A percentile compares a stretch with the other conserved stretches of the same genome.
phyloP scores from a whole-genome alignment of 306 rosid species.

The Adenanthera pavonina region DNA sequence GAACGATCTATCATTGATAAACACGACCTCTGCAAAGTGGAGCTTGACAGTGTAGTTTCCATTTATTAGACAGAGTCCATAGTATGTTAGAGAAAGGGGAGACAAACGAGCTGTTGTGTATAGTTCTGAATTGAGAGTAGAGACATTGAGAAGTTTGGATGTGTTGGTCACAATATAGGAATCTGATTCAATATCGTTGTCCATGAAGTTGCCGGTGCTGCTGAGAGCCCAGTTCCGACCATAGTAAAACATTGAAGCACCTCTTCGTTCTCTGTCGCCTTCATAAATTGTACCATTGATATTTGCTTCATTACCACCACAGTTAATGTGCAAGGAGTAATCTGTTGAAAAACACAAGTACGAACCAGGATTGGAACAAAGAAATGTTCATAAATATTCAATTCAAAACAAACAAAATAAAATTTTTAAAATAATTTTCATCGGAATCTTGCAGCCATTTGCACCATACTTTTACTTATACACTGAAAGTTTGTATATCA shows the following conservation, averaged over 20 bases:
- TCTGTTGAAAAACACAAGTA: constrained; percentile 48
- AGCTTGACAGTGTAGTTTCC: constrained; percentile 81
- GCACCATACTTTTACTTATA: not conserved
- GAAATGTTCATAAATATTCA: constrained; percentile 5
- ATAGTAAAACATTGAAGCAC: constrained; percentile 69
- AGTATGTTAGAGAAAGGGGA: constrained; percentile 88
- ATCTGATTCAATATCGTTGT: constrained; percentile 80
- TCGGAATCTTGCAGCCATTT: not conserved
- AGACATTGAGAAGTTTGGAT: constrained; percentile 61
- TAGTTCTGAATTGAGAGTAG: constrained; percentile 50
- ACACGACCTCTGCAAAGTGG: constrained; percentile 93
- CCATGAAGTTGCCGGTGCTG: constrained; percentile 93
- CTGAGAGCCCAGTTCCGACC: constrained; percentile 80
- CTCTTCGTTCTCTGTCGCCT: constrained; percentile 76
- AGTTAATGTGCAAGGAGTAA: constrained; percentile 72
- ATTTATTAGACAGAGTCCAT: constrained; percentile 81
- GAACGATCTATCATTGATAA: constrained; percentile 62
- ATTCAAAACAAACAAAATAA: not conserved
- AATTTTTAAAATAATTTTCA: constrained; percentile 1
- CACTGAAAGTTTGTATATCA: not conserved
- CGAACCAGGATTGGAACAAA: constrained; percentile 4
- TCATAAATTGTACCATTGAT: constrained; percentile 52
- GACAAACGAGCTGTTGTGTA: constrained; percentile 80
- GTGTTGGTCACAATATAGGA: constrained; percentile 63
- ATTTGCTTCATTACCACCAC: constrained; percentile 80